Conservation (phyloP, 441 rosid genomes). For the Eruca vesicaria region DNA sequence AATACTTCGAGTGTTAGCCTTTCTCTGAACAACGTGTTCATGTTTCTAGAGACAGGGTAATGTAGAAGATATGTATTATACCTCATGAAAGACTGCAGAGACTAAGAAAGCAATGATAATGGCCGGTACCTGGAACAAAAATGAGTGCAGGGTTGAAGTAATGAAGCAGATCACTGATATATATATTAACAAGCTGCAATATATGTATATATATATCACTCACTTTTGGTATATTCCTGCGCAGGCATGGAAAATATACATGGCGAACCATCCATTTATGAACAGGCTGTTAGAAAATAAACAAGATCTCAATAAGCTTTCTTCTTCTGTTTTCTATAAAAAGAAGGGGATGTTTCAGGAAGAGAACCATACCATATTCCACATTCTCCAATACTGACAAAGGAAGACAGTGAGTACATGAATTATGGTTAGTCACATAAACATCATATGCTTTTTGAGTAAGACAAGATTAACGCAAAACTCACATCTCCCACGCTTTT, state of each 20-base stretch:
- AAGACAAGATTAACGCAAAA: slow-evolving; percentile 11
- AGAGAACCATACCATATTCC: no score
- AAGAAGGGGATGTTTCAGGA: no score
- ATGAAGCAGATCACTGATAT: slow-evolving; percentile 14
- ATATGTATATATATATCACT: slow-evolving; percentile 2
- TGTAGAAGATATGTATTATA: slow-evolving; percentile 29
- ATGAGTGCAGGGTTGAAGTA: not conserved
- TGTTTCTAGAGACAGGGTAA: slow-evolving; percentile 1
- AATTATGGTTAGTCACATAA: slow-evolving; percentile 9
- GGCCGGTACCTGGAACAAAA: slow-evolving; percentile 58
- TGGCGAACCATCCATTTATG: slow-evolving; percentile 99
- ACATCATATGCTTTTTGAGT: slow-evolving; percentile 5
- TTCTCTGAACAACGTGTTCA: not conserved
- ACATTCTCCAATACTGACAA: slow-evolving; percentile 97
- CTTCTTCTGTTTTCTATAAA: no score
- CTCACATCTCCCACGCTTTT: no score
- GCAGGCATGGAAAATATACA: slow-evolving; percentile 88
- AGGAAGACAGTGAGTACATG: slow-evolving; percentile 29
- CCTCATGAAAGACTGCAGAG: slow-evolving; percentile 97
- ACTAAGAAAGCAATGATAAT: slow-evolving; percentile 69
- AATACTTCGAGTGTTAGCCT: not conserved
- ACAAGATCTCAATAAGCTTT: no score
- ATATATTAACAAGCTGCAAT: no score
- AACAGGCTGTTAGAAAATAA: slow-evolving; percentile 73
- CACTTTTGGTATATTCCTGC: slow-evolving; percentile 81